Percentiles rank a stretch among this genome's conserved stretches.
Evolutionary conservation across 495 filamentous ascomycete species (phyloP).

Genomic region (Aspergillus leporis): DNA sequence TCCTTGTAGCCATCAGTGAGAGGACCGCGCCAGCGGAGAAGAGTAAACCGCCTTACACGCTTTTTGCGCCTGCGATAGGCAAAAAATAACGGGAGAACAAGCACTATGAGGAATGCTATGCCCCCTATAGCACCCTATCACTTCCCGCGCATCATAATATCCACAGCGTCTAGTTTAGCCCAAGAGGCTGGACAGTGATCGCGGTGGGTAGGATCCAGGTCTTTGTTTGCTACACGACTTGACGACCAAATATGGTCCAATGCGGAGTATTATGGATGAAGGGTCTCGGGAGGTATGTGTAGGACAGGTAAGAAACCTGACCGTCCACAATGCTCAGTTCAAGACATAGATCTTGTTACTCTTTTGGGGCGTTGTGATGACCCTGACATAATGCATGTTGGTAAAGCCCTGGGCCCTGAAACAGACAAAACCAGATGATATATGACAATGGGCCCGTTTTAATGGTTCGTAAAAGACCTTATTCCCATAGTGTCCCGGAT

Average conservation of each 20-base stretch:
- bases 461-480: background rate
- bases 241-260: background rate
- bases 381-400: background rate
- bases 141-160: background rate
- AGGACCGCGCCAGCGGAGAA: slow-evolving; percentile 17
- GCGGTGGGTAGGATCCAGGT: background rate
- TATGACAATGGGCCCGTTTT: background rate
- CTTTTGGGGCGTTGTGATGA: background rate
- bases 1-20: background rate
- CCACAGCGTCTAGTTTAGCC: background rate
- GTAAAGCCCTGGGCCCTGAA: background rate
- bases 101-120: slow-evolving; percentile 20
- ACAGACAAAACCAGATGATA: background rate
- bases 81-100: slow-evolving; percentile 21
- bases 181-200: background rate
- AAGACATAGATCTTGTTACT: background rate
- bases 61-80: slow-evolving; percentile 26
- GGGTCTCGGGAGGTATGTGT: background rate
- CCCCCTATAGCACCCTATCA: slow-evolving; percentile 11
- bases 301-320: background rate
- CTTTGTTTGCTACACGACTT: slow-evolving; percentile 1
- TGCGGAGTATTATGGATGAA: background rate
- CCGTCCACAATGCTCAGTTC: background rate
- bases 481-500: background rate
- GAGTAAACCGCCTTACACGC: slow-evolving; percentile 15